Evolutionary conservation across 352 stramenopile species (phyloP).

Genomic region (Globisporangium radiosum): DNA sequence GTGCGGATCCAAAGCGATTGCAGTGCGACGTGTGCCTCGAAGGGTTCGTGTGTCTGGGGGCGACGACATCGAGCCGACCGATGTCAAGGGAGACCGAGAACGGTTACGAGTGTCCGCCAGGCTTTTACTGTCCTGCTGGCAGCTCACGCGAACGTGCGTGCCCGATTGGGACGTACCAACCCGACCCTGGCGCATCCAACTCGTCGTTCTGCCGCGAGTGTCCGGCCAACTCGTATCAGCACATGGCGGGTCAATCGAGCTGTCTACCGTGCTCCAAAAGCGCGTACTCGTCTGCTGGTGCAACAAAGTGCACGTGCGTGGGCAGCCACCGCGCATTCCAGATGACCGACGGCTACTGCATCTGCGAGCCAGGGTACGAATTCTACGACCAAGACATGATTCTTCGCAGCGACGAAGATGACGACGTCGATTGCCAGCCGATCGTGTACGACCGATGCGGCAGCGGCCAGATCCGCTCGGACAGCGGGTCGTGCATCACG

Average conservation of each 20-base stretch:
- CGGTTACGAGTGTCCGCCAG: slow-evolving; percentile 82
- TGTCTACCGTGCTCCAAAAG: slow-evolving; percentile 88
- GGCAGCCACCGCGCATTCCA: slow-evolving; percentile 89
- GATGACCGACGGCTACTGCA: slow-evolving; percentile 87
- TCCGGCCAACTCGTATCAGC: slow-evolving; percentile 74
- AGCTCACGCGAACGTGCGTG: slow-evolving; percentile 53
- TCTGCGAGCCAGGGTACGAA: slow-evolving; percentile 88
- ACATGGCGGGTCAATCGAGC: slow-evolving; percentile 39
- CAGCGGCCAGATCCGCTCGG: slow-evolving; percentile 62
- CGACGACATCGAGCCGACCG: slow-evolving; percentile 52
- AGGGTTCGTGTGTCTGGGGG: slow-evolving; percentile 84
- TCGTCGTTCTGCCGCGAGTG: slow-evolving; percentile 58
- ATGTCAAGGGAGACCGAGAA: slow-evolving; percentile 43
- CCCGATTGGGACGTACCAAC: slow-evolving; percentile 75
- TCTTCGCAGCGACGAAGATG: slow-evolving; percentile 75
- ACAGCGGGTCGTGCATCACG: slow-evolving; percentile 60
- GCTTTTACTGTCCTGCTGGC: slow-evolving; percentile 67
- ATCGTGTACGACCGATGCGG: slow-evolving; percentile 87
- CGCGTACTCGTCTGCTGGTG: slow-evolving; percentile 42
- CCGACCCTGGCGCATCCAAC: slow-evolving; percentile 33
- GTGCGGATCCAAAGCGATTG: slow-evolving; percentile 70
- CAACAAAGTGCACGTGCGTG: slow-evolving; percentile 73
- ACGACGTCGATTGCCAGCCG: slow-evolving; percentile 86
- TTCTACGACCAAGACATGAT: slow-evolving; percentile 88
- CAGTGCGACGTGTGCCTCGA: slow-evolving; percentile 59